Base-by-base conservation (phyloP, 2,329 filamentous ascomycete species). In the Tolypocladium capitatum region DNA sequence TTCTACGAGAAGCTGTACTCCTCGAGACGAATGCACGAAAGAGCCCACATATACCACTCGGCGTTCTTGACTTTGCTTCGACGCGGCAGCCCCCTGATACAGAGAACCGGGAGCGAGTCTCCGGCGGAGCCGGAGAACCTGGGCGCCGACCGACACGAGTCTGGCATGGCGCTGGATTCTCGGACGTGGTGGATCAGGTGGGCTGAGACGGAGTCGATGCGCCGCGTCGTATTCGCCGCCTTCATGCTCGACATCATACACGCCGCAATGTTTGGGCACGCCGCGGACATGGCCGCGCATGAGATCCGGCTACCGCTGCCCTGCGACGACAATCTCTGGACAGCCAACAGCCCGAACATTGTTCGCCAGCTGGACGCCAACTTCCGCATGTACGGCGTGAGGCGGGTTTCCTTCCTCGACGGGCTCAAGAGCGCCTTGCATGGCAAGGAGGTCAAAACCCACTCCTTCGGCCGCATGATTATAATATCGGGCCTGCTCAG, bases 1-100 rank as follows among this genome's bases (percentile, higher is more conserved):
- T 78, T 90, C 5, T 94, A 91, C 57, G 89, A 96, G 67, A 96
- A 94, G 72, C 84, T 94, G 76, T 92, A 86, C 62, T 87, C 86
- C 2, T 89, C 86, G 1, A 76, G 87, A 38, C 76, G 79, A 16
- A 71, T 95, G 27, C 89, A 96, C 63, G 90, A 95, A 63, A 75
- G 89, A 54, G 86, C 88, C 0, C 87, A 95, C 56, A 92, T 94
- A 34, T 90, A 94, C 58, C 89, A 95, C 59, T 83, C 86, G 5
- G 87, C 86, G 1, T 91, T 87, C 0, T 70, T 95, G 47, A 94
- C 86, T 0, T 69, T 94, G 40, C 87, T 96, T 70, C 80, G 89
- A 31, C 76, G 89, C 54, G 89, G 89, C 5, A 92, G 86, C 59
- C 92, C 88, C 1, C 69, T 96, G 10, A 89, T 94, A 48, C 89